A percentile compares a stretch with the other conserved stretches of the same genome.
Conservation (phyloP, 1,284 basidiomycete genomes). For the Wolfiporia cocos region DNA sequence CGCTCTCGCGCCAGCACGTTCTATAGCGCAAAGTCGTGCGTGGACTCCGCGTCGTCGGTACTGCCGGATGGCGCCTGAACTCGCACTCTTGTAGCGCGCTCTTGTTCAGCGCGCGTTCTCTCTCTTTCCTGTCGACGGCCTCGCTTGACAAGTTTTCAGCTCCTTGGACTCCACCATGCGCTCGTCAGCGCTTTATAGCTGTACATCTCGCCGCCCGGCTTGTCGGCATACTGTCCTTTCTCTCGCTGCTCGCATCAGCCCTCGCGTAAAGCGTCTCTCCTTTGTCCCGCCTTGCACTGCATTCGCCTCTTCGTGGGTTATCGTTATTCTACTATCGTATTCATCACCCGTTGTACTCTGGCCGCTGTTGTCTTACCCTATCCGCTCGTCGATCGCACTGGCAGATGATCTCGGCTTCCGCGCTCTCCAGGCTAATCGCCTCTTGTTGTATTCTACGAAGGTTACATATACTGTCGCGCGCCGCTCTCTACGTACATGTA, state of each 20-base stretch:
- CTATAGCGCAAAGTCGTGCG: slow-evolving; percentile 17
- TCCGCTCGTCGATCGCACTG: too few relatives aligned
- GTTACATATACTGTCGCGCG: too few relatives aligned
- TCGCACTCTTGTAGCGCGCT: background rate
- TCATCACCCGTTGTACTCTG: too few relatives aligned
- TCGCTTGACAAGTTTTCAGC: background rate
- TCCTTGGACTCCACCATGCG: background rate
- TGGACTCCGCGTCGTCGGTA: slow-evolving; percentile 4
- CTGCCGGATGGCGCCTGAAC: background rate
- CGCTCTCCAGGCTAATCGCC: too few relatives aligned
- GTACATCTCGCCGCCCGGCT: background rate
- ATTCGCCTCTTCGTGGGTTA: too few relatives aligned
- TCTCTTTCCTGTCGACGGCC: background rate
- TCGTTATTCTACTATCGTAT: too few relatives aligned
- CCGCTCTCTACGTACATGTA: too few relatives aligned
- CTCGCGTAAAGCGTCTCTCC: background rate
- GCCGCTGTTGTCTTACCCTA: too few relatives aligned
- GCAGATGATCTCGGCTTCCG: too few relatives aligned
- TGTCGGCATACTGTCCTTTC: too few relatives aligned
- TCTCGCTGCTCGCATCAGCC: too few relatives aligned
- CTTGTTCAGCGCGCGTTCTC: background rate
- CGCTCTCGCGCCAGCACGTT: slow-evolving; percentile 12
- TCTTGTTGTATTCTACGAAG: too few relatives aligned
- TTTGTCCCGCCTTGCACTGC: background rate
- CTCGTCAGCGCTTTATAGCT: background rate